phyloP scores from a whole-genome alignment of 73 alveolate genomes.

The Symbiodinium natans region DNA sequence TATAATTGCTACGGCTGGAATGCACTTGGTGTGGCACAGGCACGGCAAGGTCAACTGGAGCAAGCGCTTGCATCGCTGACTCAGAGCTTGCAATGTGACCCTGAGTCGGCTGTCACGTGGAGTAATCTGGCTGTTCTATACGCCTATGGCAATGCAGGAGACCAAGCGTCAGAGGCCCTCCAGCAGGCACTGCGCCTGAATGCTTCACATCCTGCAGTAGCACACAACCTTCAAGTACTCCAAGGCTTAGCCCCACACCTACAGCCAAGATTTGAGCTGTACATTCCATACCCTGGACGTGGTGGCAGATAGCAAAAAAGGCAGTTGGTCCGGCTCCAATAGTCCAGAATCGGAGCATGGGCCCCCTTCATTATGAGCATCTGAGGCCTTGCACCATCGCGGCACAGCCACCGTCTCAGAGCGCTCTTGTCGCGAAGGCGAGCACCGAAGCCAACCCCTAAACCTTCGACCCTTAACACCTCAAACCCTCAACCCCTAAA shows the following conservation, averaged over 20 bases:
- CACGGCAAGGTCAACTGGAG: conserved; percentile 72
- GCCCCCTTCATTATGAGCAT: too few relatives aligned
- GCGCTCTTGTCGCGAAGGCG: not conserved
- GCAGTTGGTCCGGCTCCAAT: too few relatives aligned
- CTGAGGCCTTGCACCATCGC: not conserved
- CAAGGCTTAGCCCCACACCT: too few relatives aligned
- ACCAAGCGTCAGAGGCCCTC: conserved; percentile 54
- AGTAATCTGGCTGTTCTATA: conserved; percentile 72
- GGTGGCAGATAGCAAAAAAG: conserved; percentile 8
- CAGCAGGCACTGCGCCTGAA: conserved; percentile 52
- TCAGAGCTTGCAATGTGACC: conserved; percentile 50
- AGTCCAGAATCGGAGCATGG: too few relatives aligned
- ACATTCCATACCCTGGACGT: conserved; percentile 79
- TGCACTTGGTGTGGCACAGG: conserved; percentile 92
- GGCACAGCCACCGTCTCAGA: not conserved
- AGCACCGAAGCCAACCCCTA: too few relatives aligned
- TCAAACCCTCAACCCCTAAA: too few relatives aligned
- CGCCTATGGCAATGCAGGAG: conserved; percentile 55
- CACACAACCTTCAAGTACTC: conserved; percentile 50
- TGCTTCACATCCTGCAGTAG: conserved; percentile 68
- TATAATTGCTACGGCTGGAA: conserved; percentile 87
- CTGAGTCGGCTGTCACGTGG: conserved; percentile 22
- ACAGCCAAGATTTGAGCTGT: conserved; percentile 45
- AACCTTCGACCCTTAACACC: too few relatives aligned
- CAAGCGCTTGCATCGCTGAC: conserved; percentile 47